Evolutionary conservation across 2,329 filamentous ascomycete species (phyloP).

Genomic region (Madurella mycetomatis): DNA sequence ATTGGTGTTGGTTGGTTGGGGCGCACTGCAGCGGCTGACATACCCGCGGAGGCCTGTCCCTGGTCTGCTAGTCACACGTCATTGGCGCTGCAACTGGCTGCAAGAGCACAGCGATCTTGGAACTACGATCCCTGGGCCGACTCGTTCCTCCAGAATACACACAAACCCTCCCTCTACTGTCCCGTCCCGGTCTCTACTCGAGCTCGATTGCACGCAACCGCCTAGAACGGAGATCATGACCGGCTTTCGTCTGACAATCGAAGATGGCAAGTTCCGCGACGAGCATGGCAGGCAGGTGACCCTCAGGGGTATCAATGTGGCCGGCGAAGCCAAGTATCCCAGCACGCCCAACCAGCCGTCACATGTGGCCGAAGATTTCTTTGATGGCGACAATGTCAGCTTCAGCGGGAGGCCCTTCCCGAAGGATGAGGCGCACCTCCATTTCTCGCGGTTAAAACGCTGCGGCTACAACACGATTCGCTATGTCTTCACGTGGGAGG

Average conservation of each 20-base stretch:
- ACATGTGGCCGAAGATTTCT: slow-evolving; percentile 73
- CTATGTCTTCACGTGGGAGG: slow-evolving; percentile 98
- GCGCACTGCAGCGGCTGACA: too few relatives aligned
- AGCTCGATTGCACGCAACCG: neutral
- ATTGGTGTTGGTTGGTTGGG: too few relatives aligned
- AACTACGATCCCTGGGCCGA: too few relatives aligned
- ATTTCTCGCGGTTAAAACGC: slow-evolving; percentile 79
- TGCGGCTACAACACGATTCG: slow-evolving; percentile 96
- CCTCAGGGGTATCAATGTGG: slow-evolving; percentile 89
- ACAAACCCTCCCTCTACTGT: neutral
- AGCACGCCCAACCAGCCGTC: slow-evolving; percentile 77
- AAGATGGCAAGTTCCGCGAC: slow-evolving; percentile 82
- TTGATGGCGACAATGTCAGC: slow-evolving; percentile 84
- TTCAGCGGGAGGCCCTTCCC: slow-evolving; percentile 85
- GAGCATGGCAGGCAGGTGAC: slow-evolving; percentile 76
- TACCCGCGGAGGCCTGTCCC: neutral
- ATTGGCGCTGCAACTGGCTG: neutral
- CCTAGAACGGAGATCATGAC: slow-evolving; percentile 51
- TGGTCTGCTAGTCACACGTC: neutral
- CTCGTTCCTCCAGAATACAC: too few relatives aligned
- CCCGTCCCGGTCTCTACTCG: neutral
- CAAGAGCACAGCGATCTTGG: too few relatives aligned
- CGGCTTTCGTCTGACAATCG: slow-evolving; percentile 72
- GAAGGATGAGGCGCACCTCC: slow-evolving; percentile 73
- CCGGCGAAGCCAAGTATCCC: slow-evolving; percentile 85